These are phyloP conservation scores for Magnolia officinalis DNA, from an alignment of 164 flowering plant genomes.

Conservation along the genomic window DNA sequence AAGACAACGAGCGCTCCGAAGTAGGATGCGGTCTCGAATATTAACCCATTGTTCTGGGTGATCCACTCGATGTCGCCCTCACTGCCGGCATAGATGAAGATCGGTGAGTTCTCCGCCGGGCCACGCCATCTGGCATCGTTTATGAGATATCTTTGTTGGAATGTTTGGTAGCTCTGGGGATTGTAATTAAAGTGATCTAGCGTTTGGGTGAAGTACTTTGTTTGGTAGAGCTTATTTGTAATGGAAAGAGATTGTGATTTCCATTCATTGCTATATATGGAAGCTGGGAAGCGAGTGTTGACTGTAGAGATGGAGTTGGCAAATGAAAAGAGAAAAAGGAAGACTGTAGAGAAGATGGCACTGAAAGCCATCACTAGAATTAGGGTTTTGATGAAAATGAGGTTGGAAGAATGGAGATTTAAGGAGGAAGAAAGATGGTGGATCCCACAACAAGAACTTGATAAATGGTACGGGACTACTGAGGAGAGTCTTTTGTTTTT, in stretches of 20 bases:
- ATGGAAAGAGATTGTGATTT: constrained; percentile 5
- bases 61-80: constrained; percentile 93
- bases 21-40: constrained; percentile 62
- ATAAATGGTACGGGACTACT: too few species aligned
- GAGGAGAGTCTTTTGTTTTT: too few species aligned
- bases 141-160: constrained; percentile 71
- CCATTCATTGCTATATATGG: too few species aligned
- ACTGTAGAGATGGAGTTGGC: constrained; percentile 18
- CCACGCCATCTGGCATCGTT: constrained; percentile 74
- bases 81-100: constrained; percentile 79
- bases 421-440: too few species aligned
- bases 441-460: too few species aligned
- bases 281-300: constrained; percentile 33
- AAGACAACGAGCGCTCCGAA: constrained; percentile 76
- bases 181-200: constrained; percentile 77
- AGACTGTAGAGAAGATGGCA: neutral
- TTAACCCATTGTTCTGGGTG: constrained; percentile 77
- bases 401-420: too few species aligned
- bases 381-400: too few species aligned
- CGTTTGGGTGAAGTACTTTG: constrained; percentile 65
- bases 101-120: constrained; percentile 50
- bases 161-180: constrained; percentile 64
- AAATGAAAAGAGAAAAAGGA: constrained; percentile 13
- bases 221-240: constrained; percentile 27
- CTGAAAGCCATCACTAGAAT: neutral